Evolutionary conservation across 1,284 basidiomycete genomes (phyloP).

Genomic region (Trametes hirsuta): DNA sequence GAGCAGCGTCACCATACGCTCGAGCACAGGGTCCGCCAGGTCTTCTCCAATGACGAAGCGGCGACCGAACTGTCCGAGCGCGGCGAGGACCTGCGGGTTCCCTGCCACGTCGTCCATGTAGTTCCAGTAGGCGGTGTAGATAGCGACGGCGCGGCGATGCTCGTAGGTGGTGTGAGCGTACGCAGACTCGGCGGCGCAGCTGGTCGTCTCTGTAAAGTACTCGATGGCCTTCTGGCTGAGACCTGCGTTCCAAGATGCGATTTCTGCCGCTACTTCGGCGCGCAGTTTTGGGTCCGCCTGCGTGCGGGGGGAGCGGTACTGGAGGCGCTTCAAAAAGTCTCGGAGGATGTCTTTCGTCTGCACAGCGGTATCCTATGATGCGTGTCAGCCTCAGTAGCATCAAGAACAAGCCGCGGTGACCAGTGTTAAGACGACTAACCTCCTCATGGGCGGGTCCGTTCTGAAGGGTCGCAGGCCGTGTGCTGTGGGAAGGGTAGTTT

Average conservation of each 20-base stretch:
- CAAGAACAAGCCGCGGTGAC: too few species aligned
- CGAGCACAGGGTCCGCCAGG: conserved; percentile 17
- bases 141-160: conserved; percentile 18
- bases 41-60: conserved; percentile 14
- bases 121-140: conserved; percentile 20
- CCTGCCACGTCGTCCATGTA: conserved; percentile 21
- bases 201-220: conserved; percentile 15
- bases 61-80: conserved; percentile 16
- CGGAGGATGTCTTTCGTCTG: neutral
- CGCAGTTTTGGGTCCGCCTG: neutral
- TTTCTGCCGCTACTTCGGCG: neutral
- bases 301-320: neutral
- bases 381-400: too few species aligned
- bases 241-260: conserved; percentile 1
- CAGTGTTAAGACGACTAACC: too few species aligned
- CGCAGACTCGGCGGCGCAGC: conserved; percentile 17
- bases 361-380: neutral
- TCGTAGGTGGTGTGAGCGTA: conserved; percentile 17
- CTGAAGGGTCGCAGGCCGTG: too few species aligned
- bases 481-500: too few species aligned
- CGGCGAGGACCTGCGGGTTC: conserved; percentile 1
- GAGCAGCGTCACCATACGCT: conserved; percentile 13
- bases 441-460: too few species aligned
- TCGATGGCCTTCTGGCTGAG: neutral
- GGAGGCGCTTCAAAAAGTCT: neutral